Percentiles rank a stretch among this genome's conserved stretches.
Evolutionary conservation across 2,329 filamentous ascomycete genomes (phyloP).

Genomic region (Volutella citrinella): DNA sequence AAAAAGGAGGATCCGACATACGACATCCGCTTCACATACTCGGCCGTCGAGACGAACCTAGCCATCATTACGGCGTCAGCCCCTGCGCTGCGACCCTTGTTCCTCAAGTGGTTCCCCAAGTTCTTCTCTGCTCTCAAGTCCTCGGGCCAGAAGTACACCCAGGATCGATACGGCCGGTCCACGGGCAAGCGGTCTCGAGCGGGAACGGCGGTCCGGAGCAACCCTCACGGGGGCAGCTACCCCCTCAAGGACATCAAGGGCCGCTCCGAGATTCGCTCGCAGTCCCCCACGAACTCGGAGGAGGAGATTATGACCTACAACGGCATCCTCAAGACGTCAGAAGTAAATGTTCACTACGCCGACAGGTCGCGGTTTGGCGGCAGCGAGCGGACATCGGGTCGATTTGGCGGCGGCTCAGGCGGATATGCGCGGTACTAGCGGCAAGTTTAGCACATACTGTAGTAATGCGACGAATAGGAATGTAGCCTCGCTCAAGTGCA

Average conservation of each 20-base stretch:
- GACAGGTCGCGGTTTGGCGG: constrained; percentile 3
- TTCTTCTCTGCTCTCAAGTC: constrained; percentile 25
- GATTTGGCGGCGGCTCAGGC: no score
- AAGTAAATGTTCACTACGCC: constrained; percentile 13
- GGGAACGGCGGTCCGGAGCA: constrained; percentile 5
- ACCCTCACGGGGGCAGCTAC: constrained; percentile 12
- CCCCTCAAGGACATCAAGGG: constrained; percentile 27
- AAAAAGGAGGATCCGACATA: constrained; percentile 21
- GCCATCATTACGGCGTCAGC: constrained; percentile 35
- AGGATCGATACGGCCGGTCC: constrained; percentile 12
- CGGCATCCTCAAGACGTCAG: constrained; percentile 34
- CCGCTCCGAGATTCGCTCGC: constrained; percentile 30
- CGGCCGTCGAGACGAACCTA: constrained; percentile 34
- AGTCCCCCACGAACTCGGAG: constrained; percentile 32
- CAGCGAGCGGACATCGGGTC: no score
- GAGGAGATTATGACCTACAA: constrained; percentile 39
- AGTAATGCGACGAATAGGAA: no score
- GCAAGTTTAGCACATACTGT: no score
- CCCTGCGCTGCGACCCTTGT: constrained; percentile 33
- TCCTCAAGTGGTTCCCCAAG: constrained; percentile 31
- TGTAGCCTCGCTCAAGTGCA: no score
- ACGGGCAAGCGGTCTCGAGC: constrained; percentile 13
- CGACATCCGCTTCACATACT: constrained; percentile 32
- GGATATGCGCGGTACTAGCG: no score
- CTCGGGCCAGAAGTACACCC: constrained; percentile 11